Conservation (phyloP, 805 yeast genomes). For the Candida montana region DNA sequence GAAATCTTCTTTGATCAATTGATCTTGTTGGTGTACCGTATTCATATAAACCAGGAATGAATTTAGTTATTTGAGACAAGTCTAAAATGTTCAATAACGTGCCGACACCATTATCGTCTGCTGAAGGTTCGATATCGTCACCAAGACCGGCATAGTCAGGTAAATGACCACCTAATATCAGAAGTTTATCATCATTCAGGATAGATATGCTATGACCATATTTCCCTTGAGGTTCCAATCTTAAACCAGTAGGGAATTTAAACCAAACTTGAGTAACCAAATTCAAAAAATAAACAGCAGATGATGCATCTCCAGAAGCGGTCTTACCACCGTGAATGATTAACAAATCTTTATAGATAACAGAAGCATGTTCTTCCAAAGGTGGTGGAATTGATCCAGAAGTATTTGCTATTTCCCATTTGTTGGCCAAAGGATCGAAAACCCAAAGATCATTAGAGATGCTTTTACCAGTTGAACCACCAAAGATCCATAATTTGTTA, state of each 20-base stretch:
- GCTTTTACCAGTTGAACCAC: constrained; percentile 78
- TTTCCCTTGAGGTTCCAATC: constrained; percentile 66
- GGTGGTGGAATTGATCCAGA: constrained; percentile 74
- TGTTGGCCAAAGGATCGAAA: constrained; percentile 61
- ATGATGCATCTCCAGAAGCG: constrained; percentile 60
- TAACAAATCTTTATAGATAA: constrained; percentile 71
- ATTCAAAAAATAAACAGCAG: constrained; percentile 69
- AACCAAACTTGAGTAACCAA: constrained; percentile 70
- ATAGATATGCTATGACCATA: constrained; percentile 88
- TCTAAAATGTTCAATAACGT: constrained; percentile 64
- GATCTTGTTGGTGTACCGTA: constrained; percentile 31
- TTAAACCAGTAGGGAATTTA: constrained; percentile 45
- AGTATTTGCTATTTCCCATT: constrained; percentile 69
- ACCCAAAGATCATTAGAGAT: constrained; percentile 75
- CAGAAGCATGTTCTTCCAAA: constrained; percentile 86
- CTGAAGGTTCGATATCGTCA: constrained; percentile 48
- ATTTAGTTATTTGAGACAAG: constrained; percentile 29
- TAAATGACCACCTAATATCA: constrained; percentile 91
- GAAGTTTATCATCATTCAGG: constrained; percentile 57
- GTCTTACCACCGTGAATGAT: constrained; percentile 89
- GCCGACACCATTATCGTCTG: constrained; percentile 48
- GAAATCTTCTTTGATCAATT: constrained; percentile 16
- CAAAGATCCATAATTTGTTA: constrained; percentile 78
- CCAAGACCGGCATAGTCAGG: constrained; percentile 54
- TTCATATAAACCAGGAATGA: constrained; percentile 33